Evolutionary conservation across 306 rosid species (phyloP).

Genomic region (Fragaria iinumae): DNA sequence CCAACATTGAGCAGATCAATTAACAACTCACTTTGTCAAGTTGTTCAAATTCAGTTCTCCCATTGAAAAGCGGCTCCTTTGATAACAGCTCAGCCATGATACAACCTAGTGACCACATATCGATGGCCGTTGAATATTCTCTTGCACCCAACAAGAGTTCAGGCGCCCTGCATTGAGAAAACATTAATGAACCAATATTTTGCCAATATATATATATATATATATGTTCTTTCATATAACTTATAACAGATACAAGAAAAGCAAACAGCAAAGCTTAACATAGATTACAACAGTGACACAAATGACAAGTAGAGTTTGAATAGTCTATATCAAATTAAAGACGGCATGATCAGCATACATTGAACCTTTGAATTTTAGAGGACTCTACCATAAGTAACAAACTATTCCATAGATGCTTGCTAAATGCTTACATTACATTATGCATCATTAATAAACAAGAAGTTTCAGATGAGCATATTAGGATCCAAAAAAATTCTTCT

Average conservation of each 20-base stretch:
- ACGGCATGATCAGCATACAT: neutral
- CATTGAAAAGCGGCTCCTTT: constrained; percentile 88
- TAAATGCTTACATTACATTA: neutral
- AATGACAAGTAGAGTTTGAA: neutral
- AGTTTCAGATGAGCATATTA: neutral
- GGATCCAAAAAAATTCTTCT: neutral
- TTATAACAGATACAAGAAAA: neutral
- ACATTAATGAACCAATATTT: neutral
- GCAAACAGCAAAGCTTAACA: neutral
- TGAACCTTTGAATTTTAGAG: neutral
- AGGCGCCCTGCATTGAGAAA: constrained; percentile 74
- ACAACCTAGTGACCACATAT: constrained; percentile 99
- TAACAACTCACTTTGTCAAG: constrained; percentile 76
- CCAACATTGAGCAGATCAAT: neutral
- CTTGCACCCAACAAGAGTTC: constrained; percentile 87
- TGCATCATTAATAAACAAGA: neutral
- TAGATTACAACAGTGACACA: neutral
- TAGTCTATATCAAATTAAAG: neutral
- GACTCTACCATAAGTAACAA: neutral
- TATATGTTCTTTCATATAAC: neutral
- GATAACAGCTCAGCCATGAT: constrained; percentile 97
- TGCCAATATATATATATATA: neutral
- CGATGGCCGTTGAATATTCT: constrained; percentile 91
- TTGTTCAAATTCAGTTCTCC: constrained; percentile 93
- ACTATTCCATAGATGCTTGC: neutral